phyloP scores from a whole-genome alignment of 768 basidiomycete species.

The Tremella fuciformis region DNA sequence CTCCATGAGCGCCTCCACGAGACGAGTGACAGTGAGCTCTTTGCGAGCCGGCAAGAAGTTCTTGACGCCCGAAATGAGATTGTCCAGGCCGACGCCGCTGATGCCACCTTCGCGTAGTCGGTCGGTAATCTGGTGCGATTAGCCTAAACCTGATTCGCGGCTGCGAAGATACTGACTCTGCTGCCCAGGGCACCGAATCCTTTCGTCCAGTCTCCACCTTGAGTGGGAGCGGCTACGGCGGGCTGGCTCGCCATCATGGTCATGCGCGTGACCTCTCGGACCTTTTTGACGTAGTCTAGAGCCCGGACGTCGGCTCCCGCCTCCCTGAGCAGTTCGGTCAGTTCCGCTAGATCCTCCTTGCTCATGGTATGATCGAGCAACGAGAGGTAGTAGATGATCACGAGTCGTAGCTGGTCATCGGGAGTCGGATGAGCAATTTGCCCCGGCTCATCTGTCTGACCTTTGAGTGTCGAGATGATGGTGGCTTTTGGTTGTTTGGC shows the following conservation, averaged over 20 bases:
- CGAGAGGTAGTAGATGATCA: conserved; percentile 92
- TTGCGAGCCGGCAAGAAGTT: conserved; percentile 93
- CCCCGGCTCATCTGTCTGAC: conserved; percentile 56
- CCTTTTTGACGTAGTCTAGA: conserved; percentile 85
- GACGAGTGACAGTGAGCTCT: conserved; percentile 82
- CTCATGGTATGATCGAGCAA: conserved; percentile 72
- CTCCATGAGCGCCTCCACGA: conserved; percentile 96
- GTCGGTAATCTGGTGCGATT: conserved; percentile 69
- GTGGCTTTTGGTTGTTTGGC: conserved; percentile 77
- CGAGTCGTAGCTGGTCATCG: conserved; percentile 85
- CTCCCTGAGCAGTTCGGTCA: conserved; percentile 80
- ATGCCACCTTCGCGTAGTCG: conserved; percentile 87
- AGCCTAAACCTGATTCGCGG: background rate
- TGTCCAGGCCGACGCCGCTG: conserved; percentile 65
- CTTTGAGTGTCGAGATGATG: conserved; percentile 83
- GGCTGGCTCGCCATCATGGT: conserved; percentile 65
- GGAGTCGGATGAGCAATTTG: conserved; percentile 65
- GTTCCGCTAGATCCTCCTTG: conserved; percentile 82
- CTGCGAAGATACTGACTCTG: conserved; percentile 59
- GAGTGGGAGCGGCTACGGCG: conserved; percentile 58
- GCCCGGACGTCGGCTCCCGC: conserved; percentile 70
- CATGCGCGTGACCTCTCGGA: conserved; percentile 90
- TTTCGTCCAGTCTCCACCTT: conserved; percentile 82
- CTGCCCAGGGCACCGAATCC: conserved; percentile 91
- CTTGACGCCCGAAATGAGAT: conserved; percentile 94